Evolutionary conservation across 768 basidiomycete species (phyloP).

Genomic region (Basidioascus undulatus): DNA sequence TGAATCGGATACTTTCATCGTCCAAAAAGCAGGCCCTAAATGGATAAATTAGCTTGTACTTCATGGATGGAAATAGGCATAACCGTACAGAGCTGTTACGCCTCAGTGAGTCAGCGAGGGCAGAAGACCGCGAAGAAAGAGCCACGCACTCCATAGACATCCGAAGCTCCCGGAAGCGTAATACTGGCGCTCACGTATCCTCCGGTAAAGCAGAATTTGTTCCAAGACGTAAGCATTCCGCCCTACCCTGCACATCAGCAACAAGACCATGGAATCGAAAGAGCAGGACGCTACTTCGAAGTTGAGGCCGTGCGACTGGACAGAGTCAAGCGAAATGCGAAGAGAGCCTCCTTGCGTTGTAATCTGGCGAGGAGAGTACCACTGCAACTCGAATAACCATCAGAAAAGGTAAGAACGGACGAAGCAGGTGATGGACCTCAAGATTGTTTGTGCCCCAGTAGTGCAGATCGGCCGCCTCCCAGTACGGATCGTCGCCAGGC

Average conservation of each 20-base stretch:
- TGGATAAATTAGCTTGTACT: no score
- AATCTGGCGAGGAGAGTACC: no score
- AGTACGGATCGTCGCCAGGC: constrained; percentile 50
- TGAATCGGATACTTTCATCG: no score
- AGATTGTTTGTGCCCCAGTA: constrained; percentile 38
- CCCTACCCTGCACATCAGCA: no score
- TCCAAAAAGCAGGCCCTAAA: constrained; percentile 88
- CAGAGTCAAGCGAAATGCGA: background rate
- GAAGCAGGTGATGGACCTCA: background rate
- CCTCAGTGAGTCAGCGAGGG: no score
- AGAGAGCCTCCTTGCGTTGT: no score
- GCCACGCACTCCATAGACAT: no score
- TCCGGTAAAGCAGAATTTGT: constrained; percentile 81
- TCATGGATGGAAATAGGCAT: no score
- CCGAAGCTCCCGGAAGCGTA: constrained; percentile 49
- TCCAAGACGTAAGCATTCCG: constrained; percentile 44
- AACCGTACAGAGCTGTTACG: no score
- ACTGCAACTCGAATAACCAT: background rate
- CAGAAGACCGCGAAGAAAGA: no score
- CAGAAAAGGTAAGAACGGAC: background rate
- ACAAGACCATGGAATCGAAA: no score
- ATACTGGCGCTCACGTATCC: constrained; percentile 34
- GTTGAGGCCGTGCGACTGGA: constrained; percentile 43
- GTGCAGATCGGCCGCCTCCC: constrained; percentile 66
- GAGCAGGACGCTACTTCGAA: constrained; percentile 45